Conservation (phyloP, 345 rosid species). For the Arabidopsis thaliana region DNA sequence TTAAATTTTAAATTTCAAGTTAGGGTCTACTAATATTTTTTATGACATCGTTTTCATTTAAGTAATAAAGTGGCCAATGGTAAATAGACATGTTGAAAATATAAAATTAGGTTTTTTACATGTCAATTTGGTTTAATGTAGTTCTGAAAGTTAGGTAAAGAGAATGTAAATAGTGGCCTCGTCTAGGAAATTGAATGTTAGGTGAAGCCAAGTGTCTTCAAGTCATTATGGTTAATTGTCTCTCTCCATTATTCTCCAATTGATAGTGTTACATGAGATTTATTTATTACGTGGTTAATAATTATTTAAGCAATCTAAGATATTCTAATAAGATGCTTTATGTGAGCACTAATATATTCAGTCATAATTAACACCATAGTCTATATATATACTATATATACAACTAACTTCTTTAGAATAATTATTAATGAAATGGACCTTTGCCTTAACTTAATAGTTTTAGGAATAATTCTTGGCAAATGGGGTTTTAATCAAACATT, state of each 20-base stretch:
- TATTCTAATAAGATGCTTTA: conserved; percentile 18
- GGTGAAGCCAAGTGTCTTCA: conserved; percentile 32
- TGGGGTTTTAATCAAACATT: conserved; percentile 31
- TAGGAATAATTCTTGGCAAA: neutral
- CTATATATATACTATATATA: conserved; percentile 12
- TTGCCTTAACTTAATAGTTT: conserved; percentile 21
- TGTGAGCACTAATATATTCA: conserved; percentile 43
- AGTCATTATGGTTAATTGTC: conserved; percentile 30
- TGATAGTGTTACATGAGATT: conserved; percentile 30
- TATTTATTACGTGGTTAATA: conserved; percentile 7
- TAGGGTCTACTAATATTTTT: neutral
- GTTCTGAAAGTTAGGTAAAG: conserved; percentile 29
- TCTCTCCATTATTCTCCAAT: conserved; percentile 20
- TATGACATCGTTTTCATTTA: neutral
- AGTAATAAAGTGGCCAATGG: neutral
- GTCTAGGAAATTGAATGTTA: conserved; percentile 32
- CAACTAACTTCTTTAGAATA: conserved; percentile 28
- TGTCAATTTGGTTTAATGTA: neutral
- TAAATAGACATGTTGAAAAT: neutral
- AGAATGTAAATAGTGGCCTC: conserved; percentile 24
- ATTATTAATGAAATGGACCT: conserved; percentile 34
- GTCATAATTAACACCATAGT: conserved; percentile 20
- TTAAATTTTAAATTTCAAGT: neutral
- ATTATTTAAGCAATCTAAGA: neutral
- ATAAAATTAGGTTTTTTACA: neutral